Conservation (phyloP, 2,329 filamentous ascomycete species). For the Alternaria dauci region DNA sequence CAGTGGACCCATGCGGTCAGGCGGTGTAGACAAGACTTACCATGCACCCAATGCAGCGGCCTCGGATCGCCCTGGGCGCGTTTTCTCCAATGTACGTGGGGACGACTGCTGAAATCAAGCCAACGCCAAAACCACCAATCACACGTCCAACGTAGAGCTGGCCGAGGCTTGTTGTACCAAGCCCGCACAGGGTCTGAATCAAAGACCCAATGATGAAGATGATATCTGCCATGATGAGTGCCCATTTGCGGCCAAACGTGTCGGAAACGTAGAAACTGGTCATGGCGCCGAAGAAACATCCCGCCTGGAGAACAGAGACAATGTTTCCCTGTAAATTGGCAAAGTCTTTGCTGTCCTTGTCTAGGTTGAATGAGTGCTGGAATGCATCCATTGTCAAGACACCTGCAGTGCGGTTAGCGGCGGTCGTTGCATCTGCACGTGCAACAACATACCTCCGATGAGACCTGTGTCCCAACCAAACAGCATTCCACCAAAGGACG, state of each 20-base stretch:
- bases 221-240: conserved; percentile 53
- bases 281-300: conserved; percentile 57
- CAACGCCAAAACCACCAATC: conserved; percentile 57
- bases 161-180: conserved; percentile 45
- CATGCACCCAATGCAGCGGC: conserved; percentile 51
- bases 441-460: conserved; percentile 33
- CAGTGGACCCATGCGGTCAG: not conserved
- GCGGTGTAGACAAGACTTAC: not conserved
- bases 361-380: conserved; percentile 53
- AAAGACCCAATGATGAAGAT: conserved; percentile 55
- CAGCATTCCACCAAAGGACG: conserved; percentile 52
- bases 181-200: conserved; percentile 52
- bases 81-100: conserved; percentile 58
- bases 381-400: conserved; percentile 56
- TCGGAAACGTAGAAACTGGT: conserved; percentile 55
- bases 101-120: conserved; percentile 54
- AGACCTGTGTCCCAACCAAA: conserved; percentile 51
- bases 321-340: conserved; percentile 56
- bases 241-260: conserved; percentile 52
- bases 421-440: not conserved
- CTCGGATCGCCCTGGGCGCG: conserved; percentile 54
- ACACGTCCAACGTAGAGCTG: conserved; percentile 55
- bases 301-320: conserved; percentile 55
- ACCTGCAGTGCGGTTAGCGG: conserved; percentile 28
- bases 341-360: conserved; percentile 44